These are phyloP conservation scores for Eruca vesicaria DNA, from an alignment of 441 rosid species.

Conservation along the genomic window DNA sequence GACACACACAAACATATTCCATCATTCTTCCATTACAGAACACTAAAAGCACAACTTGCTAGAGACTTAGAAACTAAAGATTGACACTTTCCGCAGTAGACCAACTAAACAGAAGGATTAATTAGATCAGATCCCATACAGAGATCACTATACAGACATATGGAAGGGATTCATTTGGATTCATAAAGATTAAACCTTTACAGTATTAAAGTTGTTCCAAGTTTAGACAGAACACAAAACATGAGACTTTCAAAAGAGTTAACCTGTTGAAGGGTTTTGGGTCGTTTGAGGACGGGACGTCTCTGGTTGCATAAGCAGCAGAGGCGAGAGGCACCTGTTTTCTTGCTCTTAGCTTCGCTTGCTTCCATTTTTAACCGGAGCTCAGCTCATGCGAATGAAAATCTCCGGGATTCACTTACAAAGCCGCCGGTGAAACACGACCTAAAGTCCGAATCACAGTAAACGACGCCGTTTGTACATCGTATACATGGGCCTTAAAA, in stretches of 20 bases:
- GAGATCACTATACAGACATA: neutral
- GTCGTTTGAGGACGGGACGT: conserved; percentile 79
- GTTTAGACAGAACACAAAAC: neutral
- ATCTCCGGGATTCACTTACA: neutral
- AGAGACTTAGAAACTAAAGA: neutral
- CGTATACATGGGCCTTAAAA: neutral
- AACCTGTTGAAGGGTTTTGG: conserved; percentile 93
- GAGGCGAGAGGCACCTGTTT: conserved; percentile 42
- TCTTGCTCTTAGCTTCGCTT: conserved; percentile 43
- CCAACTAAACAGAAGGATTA: neutral
- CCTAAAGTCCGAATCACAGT: neutral
- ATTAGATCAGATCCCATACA: neutral
- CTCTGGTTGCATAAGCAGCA: conserved; percentile 63
- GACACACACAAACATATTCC: neutral
- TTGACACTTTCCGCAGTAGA: neutral
- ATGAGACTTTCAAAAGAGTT: neutral
- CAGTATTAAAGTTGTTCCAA: neutral
- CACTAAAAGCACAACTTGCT: neutral
- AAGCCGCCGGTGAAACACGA: conserved; percentile 4
- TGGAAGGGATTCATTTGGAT: neutral
- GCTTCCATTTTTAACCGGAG: conserved; percentile 42
- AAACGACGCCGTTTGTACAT: neutral
- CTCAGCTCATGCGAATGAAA: neutral
- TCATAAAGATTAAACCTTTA: conserved; percentile 3
- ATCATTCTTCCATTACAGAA: neutral